Conservation (phyloP, 2,329 filamentous ascomycete species). For the Aspergillus candidus region DNA sequence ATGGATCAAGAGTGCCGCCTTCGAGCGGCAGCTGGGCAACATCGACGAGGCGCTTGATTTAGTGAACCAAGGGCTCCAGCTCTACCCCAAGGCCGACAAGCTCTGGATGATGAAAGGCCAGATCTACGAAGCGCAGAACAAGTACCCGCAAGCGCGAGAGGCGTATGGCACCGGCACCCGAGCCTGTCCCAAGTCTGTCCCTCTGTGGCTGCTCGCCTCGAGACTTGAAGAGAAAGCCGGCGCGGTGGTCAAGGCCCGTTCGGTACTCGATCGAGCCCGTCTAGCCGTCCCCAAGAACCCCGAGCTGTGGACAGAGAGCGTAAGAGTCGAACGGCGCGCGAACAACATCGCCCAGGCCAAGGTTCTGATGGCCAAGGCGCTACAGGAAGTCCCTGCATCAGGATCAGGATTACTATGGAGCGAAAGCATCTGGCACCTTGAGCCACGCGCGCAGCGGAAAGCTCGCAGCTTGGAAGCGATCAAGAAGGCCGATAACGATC, state of each 20-base stretch:
- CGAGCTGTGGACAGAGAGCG: slow-evolving; percentile 86
- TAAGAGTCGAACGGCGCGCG: slow-evolving; percentile 82
- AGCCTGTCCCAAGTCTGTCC: slow-evolving; percentile 74
- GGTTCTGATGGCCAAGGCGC: slow-evolving; percentile 84
- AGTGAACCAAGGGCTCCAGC: slow-evolving; percentile 75
- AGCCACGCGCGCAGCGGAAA: slow-evolving; percentile 85
- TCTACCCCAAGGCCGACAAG: slow-evolving; percentile 80
- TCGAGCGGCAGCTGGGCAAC: slow-evolving; percentile 79
- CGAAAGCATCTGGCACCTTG: slow-evolving; percentile 93
- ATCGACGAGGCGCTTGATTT: slow-evolving; percentile 77
- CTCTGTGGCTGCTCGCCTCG: slow-evolving; percentile 83
- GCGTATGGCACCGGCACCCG: slow-evolving; percentile 85
- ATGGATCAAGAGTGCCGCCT: slow-evolving; percentile 93
- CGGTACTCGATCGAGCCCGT: slow-evolving; percentile 83
- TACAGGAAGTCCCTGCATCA: slow-evolving; percentile 83
- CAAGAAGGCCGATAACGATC: slow-evolving; percentile 92
- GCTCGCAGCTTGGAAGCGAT: slow-evolving; percentile 88
- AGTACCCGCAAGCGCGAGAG: slow-evolving; percentile 77
- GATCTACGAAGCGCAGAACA: slow-evolving; percentile 80
- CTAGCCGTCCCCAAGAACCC: slow-evolving; percentile 80
- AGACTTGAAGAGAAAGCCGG: slow-evolving; percentile 81
- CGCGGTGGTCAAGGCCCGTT: slow-evolving; percentile 83
- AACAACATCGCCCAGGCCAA: slow-evolving; percentile 79
- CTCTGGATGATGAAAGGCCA: slow-evolving; percentile 99
- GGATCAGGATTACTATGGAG: slow-evolving; percentile 87